Evolutionary conservation across 2,329 filamentous ascomycete species (phyloP), one percentile per base, ranked within the genome.

Genomic region (Periconia macrospinosa): DNA sequence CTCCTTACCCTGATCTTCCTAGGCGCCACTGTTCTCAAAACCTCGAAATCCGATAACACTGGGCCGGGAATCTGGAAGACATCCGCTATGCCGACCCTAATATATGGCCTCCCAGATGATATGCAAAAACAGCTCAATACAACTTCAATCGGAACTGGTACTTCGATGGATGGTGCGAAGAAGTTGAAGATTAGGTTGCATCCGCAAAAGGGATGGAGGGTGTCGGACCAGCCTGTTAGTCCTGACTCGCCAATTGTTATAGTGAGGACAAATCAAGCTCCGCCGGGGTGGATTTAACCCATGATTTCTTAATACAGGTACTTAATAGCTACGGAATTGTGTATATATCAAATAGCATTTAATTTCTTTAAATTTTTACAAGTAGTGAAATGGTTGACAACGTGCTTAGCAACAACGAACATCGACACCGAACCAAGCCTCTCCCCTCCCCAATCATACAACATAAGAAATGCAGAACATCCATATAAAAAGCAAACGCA

Each of bases 21-120:
- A 7, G 47, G 63, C 1, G 47, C 50, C 0, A 71, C 69, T 0
- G 66, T 71, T 0, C 20, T 57, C 3, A 63, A 59, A 30, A 69
- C 60, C 1, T 59, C 64, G 0, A 54, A 47, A 6, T 58, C 61
- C 9, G 47, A 42, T 1, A 17, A 30, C 2, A 48, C 58, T 1
- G 50, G 13, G 0, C 48, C 44, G 1, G 64, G 61, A 0, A 35
- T 68, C 1, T 73, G 67, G 68, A 73, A 73, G 23, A 72, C 61
- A 1, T 72, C 69, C 5, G 57, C 67, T 0, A 65, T 72, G 59
- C 65, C 69, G 0, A 56, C 63, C 1, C 52, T 71, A 0, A 59
- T 69, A 1, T 69, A 70, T 27, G 55, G 68, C 2, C 37, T 70
- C 1, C 63, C 63, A 1, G 53, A 62, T 10, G 63, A 66, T 1